Evolutionary conservation across 2,329 filamentous ascomycete genomes (phyloP).

Genomic region (Fusarium newnesense): DNA sequence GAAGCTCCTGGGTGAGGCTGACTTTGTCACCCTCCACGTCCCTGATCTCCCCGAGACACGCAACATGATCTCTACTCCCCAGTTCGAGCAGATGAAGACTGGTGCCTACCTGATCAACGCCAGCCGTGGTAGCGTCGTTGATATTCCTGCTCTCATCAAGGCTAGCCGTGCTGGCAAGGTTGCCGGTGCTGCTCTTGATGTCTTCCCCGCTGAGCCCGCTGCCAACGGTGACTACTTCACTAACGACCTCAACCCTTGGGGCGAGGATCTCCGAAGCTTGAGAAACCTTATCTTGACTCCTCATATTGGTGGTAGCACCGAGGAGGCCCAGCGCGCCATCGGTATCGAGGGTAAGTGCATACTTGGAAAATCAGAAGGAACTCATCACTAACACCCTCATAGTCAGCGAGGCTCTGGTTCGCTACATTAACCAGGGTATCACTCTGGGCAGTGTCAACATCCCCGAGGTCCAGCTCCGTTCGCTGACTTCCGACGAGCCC

Average conservation of each 20-base stretch:
- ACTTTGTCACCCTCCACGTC: constrained; percentile 95
- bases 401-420: constrained; percentile 86
- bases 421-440: constrained; percentile 95
- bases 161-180: constrained; percentile 87
- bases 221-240: constrained; percentile 97
- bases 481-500: constrained; percentile 88
- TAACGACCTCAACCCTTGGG: constrained; percentile 83
- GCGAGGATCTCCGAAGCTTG: constrained; percentile 82
- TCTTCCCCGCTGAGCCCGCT: constrained; percentile 92
- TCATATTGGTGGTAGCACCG: constrained; percentile 96
- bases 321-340: constrained; percentile 96
- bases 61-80: constrained; percentile 83
- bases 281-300: constrained; percentile 96
- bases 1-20: constrained; percentile 78
- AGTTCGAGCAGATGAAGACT: constrained; percentile 90
- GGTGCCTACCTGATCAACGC: constrained; percentile 97
- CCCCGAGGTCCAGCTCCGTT: constrained; percentile 92
- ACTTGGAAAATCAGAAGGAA: background rate
- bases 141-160: constrained; percentile 91
- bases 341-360: constrained; percentile 76
- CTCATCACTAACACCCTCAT: constrained; percentile 20
- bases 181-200: constrained; percentile 94
- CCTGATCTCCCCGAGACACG: constrained; percentile 93
- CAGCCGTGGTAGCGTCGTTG: constrained; percentile 90
- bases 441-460: constrained; percentile 95